Evolutionary conservation across 139 green algal species (phyloP), one percentile per base, ranked within the genome.

Genomic region (Chlamydomonas urium): DNA sequence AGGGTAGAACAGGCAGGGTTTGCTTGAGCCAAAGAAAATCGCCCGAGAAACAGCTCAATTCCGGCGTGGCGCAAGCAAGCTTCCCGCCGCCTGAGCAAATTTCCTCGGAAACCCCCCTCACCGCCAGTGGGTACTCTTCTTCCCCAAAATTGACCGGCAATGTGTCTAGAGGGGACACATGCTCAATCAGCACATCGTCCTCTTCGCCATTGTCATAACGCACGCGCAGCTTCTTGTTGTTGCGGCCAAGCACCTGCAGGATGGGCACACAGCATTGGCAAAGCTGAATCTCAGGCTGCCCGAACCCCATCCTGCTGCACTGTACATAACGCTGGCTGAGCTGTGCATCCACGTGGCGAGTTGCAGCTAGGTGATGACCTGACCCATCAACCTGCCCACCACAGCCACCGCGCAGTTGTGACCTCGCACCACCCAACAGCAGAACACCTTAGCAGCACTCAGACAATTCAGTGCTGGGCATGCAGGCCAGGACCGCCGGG

Each of bases 131-230:
- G 5, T 61, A 38, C 14, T 21, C 72, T 68, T 90, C 84, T 24
- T 81, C 56, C 14, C 84, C 84, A 72, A 87, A 90, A 1, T 79
- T 74, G 24, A 86, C 66, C 1, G 84, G 84, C 34, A 77, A 56
- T 38, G 37, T 47, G 2, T 77, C 71, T 24, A 48, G 32, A 66
- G 57, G 23, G 8, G 38, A 36, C 28, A 59, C 57, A 38, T 56
- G 45, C 24, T 74, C 58, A 8, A 47, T 45, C 45, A 79, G 69
- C 29, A 83, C 67, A 6, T 72, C 60, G 23, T 82, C 76, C 26
- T 72, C 31, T 19, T 87, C 83, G 3, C 75, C 77, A 50, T 89
- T 89, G 58, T 89, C 83, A 58, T 89, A 89, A 47, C 79, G 63
- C 4, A 89, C 77, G 31, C 33, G 70, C 33, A 66, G 60, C 60